Evolutionary conservation across 805 yeast species (phyloP).

Genomic region (Candida vaughaniae): DNA sequence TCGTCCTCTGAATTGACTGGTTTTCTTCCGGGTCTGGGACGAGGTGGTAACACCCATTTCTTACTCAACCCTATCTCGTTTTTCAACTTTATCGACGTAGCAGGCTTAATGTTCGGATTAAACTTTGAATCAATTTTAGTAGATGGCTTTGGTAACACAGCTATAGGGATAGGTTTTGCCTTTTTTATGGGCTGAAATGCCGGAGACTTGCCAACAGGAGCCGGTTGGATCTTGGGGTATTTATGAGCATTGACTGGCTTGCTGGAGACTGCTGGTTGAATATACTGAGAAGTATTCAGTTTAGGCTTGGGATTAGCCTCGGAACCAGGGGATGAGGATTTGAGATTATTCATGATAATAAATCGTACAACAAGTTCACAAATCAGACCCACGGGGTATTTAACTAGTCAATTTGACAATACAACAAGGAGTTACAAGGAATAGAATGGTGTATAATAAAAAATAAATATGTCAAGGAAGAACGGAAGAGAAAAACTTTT

Average conservation of each 20-base stretch:
- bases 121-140: constrained; percentile 16
- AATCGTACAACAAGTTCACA: too few relatives aligned
- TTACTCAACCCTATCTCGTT: constrained; percentile 36
- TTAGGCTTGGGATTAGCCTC: too few relatives aligned
- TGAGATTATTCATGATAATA: too few relatives aligned
- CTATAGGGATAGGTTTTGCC: constrained; percentile 29
- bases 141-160: constrained; percentile 28
- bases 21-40: constrained; percentile 56
- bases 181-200: constrained; percentile 18
- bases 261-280: too few relatives aligned
- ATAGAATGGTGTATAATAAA: too few relatives aligned
- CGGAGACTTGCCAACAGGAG: constrained; percentile 21
- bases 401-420: too few relatives aligned
- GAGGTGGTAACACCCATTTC: constrained; percentile 54
- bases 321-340: too few relatives aligned
- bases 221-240: constrained; percentile 22
- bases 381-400: too few relatives aligned
- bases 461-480: too few relatives aligned
- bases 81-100: constrained; percentile 12
- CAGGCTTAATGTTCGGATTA: constrained; percentile 20
- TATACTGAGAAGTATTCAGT: too few relatives aligned
- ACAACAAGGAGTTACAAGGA: too few relatives aligned
- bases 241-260: constrained; percentile 14
- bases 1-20: constrained; percentile 19
- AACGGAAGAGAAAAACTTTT: too few relatives aligned